A percentile compares a stretch with the other conserved stretches of the same genome.
Evolutionary conservation across 148 eudicot species (phyloP).

Genomic region (Spergularia bocconei): DNA sequence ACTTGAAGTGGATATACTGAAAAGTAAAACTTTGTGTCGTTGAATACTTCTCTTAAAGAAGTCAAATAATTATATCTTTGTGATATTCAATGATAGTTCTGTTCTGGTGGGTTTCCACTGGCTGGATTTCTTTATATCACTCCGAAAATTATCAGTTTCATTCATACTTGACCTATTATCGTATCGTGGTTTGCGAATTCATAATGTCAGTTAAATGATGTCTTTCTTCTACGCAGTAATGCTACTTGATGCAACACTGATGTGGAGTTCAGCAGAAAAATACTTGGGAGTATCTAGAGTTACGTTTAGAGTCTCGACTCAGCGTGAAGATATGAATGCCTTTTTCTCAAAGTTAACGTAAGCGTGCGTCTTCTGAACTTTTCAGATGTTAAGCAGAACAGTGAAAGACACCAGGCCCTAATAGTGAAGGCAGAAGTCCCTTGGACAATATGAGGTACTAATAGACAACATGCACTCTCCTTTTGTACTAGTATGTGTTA

Average conservation of each 20-base stretch:
- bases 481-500: not conserved
- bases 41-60: not conserved
- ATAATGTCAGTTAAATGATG: too few species aligned
- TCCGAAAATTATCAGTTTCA: not conserved
- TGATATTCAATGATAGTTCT: not conserved
- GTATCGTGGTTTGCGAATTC: not conserved
- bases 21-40: not conserved
- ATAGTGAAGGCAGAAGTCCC: not conserved
- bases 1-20: not conserved
- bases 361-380: not conserved
- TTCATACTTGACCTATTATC: not conserved
- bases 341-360: not conserved
- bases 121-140: not conserved
- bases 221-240: not conserved
- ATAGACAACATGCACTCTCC: not conserved
- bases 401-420: not conserved
- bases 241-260: not conserved
- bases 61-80: not conserved
- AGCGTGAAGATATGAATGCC: not conserved
- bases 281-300: not conserved
- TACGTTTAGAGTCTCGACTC: not conserved
- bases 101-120: not conserved
- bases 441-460: not conserved
- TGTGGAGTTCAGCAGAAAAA: not conserved
- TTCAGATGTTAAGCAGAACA: not conserved